phyloP scores from a whole-genome alignment of 192 early-diverging fungal genomes.

The Backusella sp. region DNA sequence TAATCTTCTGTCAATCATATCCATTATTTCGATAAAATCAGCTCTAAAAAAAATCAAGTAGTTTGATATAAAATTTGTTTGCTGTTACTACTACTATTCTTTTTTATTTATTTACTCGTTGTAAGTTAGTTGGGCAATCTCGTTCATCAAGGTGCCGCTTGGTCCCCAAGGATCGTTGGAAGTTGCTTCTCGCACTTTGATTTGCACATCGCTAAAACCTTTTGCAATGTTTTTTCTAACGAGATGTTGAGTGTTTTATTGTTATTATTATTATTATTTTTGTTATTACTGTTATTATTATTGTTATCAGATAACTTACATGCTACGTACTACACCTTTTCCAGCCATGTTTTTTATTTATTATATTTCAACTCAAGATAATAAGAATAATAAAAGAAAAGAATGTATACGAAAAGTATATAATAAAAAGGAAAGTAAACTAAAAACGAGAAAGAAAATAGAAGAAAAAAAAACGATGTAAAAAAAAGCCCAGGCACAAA shows the following conservation, averaged over 20 bases:
- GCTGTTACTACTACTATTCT: not conserved
- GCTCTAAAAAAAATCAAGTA: constrained; percentile 45
- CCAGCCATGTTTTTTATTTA: constrained; percentile 20
- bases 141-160: constrained; percentile 74
- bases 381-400: not conserved
- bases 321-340: constrained; percentile 36
- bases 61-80: constrained; percentile 4
- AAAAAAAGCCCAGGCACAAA: constrained; percentile 4
- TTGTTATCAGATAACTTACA: constrained; percentile 20
- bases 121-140: constrained; percentile 82
- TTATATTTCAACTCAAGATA: not conserved
- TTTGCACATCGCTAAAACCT: constrained; percentile 90
- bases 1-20: constrained; percentile 95
- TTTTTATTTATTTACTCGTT: constrained; percentile 63
- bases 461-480: not conserved
- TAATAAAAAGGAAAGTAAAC: not conserved
- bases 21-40: constrained; percentile 96
- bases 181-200: constrained; percentile 84
- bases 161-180: constrained; percentile 82
- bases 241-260: not conserved
- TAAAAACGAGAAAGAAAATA: not conserved
- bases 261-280: not conserved
- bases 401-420: not conserved
- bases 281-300: not conserved
- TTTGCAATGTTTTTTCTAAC: constrained; percentile 84